These are phyloP conservation scores for Trichophyton schoenleinii DNA, from an alignment of 2,329 filamentous ascomycete species.

Conservation along the genomic window DNA sequence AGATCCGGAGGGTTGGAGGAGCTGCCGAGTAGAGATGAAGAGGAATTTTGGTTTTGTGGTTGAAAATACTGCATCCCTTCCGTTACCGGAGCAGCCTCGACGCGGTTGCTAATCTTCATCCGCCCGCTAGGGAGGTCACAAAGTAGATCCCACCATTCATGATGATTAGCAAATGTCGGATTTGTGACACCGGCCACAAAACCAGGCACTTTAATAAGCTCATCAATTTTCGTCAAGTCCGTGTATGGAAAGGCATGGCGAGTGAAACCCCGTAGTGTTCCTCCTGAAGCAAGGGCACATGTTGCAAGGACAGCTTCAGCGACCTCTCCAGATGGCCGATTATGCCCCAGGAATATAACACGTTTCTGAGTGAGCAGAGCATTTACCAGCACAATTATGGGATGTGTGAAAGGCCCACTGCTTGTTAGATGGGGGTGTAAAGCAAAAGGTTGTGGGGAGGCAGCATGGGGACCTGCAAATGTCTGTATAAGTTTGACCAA, in stretches of 20 bases:
- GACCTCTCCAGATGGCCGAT: conserved; percentile 87
- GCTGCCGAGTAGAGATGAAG: conserved; percentile 10
- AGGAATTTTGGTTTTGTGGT: conserved; percentile 43
- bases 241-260: conserved; percentile 96
- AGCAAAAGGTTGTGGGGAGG: conserved; percentile 70
- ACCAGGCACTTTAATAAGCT: conserved; percentile 85
- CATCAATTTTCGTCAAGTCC: conserved; percentile 93
- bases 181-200: conserved; percentile 98
- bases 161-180: conserved; percentile 85
- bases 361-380: conserved; percentile 92
- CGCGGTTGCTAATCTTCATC: conserved; percentile 84
- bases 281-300: conserved; percentile 83
- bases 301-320: conserved; percentile 97
- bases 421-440: conserved; percentile 89
- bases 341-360: conserved; percentile 89
- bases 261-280: conserved; percentile 84
- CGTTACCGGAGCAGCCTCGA: conserved; percentile 67
- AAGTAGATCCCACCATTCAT: conserved; percentile 95
- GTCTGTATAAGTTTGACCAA: conserved; percentile 94
- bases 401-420: conserved; percentile 77
- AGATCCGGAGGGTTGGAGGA: conserved; percentile 43
- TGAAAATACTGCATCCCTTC: conserved; percentile 83
- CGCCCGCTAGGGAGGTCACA: conserved; percentile 86
- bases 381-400: conserved; percentile 88
- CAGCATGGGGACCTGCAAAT: conserved; percentile 72